These are phyloP conservation scores for Penicillium subrubescens DNA, from an alignment of 495 filamentous ascomycete genomes.

Conservation along the genomic window DNA sequence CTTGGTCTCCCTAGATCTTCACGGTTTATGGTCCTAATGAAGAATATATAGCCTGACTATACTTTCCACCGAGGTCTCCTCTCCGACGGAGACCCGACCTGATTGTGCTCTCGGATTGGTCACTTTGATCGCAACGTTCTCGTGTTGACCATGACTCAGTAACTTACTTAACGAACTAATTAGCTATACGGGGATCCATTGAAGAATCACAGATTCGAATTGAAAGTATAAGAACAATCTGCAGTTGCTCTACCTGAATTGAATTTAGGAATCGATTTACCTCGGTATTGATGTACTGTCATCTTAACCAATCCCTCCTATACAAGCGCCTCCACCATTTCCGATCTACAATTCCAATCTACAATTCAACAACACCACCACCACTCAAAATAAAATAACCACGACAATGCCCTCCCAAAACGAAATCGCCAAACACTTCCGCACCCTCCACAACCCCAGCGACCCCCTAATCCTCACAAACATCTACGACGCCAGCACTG, in stretches of 20 bases:
- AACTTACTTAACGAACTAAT: neutral
- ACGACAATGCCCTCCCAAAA: neutral
- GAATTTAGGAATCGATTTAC: neutral
- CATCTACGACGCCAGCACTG: constrained; percentile 51
- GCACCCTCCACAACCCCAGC: constrained; percentile 48
- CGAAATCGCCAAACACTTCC: constrained; percentile 20
- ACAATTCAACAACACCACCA: neutral
- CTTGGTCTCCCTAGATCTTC: neutral
- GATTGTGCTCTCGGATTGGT: neutral
- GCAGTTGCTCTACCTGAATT: neutral
- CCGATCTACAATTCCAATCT: neutral
- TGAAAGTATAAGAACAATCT: neutral
- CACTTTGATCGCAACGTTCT: constrained; percentile 4
- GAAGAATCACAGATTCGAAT: neutral
- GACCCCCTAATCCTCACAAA: constrained; percentile 55
- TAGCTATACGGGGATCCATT: neutral
- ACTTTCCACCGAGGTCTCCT: neutral
- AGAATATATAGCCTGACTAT: neutral
- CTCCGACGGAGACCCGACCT: neutral
- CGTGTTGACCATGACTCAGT: neutral
- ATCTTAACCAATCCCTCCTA: neutral
- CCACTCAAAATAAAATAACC: neutral
- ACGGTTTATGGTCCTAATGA: neutral
- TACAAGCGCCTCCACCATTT: neutral
- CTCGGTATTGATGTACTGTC: neutral